Base-by-base conservation (phyloP, 495 filamentous ascomycete species). In the Penicillium parvum region DNA sequence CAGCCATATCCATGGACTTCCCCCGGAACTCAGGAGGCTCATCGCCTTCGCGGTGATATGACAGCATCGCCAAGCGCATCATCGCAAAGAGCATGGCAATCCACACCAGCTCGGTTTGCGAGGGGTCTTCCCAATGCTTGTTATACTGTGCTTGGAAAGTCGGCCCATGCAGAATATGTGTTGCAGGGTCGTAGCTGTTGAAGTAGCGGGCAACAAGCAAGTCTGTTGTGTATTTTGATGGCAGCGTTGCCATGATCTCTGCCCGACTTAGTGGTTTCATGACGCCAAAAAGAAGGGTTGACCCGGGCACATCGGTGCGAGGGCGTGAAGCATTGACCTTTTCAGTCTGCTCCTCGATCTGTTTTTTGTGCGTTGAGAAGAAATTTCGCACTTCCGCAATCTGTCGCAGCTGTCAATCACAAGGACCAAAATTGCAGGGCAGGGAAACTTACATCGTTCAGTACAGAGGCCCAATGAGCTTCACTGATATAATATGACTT, bases 341-440 rank as follows among this genome's bases (percentile, higher is more conserved):
- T 20, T 64, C 62, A 40, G 68, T 54, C 45, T 85, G 84, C 25
- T 81, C 79, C 47, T 84, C 79, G 33, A 77, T 74, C 45, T 84
- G 79, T 49, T 84, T 83, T 52, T 81, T 83, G 59, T 85, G 83
- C 28, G 79, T 74, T 12, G 58, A 43, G 54, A 92, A 98, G 64
- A 87, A 96, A 62, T 83, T 90, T 53, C 88, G 90, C 23, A 98
- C 91, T 72, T 98, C 92, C 18, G 86, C 71, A 43, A 98, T 95
- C 84, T 89, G 58, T 40, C 38, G 53, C 45, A n/a, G 34, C 19
- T 21, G 40, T 40, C 16, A 30, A 30, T 30, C 50, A 49, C 26
- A 14, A 37, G 16, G 8, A 3, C 4, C 12, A n/a, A 7, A 15
- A 5, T 27, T 26, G 18, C 2, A 2, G 7, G 21, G 6, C 17